phyloP scores from a whole-genome alignment of 2,329 filamentous ascomycete genomes.

The Coniochaeta pulveracea region DNA sequence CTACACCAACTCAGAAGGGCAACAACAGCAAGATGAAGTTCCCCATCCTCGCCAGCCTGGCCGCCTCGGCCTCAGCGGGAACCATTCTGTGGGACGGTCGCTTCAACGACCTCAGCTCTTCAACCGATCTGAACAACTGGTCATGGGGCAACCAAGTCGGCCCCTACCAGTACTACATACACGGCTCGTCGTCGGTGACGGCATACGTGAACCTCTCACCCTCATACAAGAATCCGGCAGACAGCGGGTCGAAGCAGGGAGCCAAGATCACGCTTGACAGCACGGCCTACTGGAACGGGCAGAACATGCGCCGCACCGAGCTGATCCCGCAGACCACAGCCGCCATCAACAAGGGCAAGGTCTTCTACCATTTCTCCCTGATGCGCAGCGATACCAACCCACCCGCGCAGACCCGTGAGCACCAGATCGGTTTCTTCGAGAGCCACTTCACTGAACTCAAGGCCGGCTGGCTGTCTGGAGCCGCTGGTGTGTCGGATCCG shows the following conservation, averaged over 20 bases:
- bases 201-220: constrained; percentile 48
- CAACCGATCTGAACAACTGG: constrained; percentile 43
- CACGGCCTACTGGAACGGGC: constrained; percentile 55
- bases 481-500: constrained; percentile 24
- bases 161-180: constrained; percentile 62
- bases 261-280: constrained; percentile 50
- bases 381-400: constrained; percentile 42
- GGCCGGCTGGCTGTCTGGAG: constrained; percentile 42
- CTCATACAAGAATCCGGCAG: constrained; percentile 48
- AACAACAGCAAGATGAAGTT: constrained; percentile 14
- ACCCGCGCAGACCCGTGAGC: constrained; percentile 47
- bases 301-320: constrained; percentile 58
- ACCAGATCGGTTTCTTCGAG: constrained; percentile 50
- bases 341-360: constrained; percentile 47
- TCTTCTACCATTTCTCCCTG: constrained; percentile 60
- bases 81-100: constrained; percentile 49
- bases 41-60: constrained; percentile 11
- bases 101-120: constrained; percentile 41
- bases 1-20: no score
- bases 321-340: constrained; percentile 55
- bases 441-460: constrained; percentile 62
- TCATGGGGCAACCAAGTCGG: constrained; percentile 52
- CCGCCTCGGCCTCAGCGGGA: constrained; percentile 20
- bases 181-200: constrained; percentile 40
- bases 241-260: constrained; percentile 45